Evolutionary conservation across 2,329 filamentous ascomycete species (phyloP).

Genomic region (Calonectria pseudoturangicola): DNA sequence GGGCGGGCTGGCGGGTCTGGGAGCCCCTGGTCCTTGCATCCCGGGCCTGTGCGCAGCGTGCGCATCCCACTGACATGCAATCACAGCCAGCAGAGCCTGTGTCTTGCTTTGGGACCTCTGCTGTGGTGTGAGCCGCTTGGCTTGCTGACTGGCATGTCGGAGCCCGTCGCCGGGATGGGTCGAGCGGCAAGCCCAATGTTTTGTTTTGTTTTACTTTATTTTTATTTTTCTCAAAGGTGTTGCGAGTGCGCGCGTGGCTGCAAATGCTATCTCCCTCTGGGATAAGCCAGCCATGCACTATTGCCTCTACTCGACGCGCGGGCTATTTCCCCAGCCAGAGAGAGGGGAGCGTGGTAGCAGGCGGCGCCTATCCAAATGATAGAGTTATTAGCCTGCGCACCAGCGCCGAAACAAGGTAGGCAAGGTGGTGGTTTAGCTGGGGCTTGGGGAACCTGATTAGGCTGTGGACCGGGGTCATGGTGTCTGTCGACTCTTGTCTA

Average conservation of each 20-base stretch:
- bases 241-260: no score
- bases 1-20: conserved; percentile 20
- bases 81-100: neutral
- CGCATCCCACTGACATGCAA: neutral
- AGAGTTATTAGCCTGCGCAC: conserved; percentile 20
- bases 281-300: no score
- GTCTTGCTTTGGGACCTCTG: conserved; percentile 13
- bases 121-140: conserved; percentile 3
- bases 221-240: no score
- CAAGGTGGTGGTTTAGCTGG: neutral
- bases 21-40: conserved; percentile 35
- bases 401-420: conserved; percentile 17
- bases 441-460: conserved; percentile 19
- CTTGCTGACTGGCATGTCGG: conserved; percentile 43
- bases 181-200: no score
- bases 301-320: no score
- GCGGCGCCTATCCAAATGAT: conserved; percentile 25
- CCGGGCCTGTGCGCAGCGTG: conserved; percentile 24
- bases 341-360: neutral
- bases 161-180: conserved; percentile 22
- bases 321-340: no score
- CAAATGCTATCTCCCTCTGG: no score
- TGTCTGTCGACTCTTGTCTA: conserved; percentile 17
- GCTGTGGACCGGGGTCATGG: conserved; percentile 23
- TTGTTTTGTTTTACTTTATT: no score